Evolutionary conservation across 768 basidiomycete species (phyloP).

Genomic region (Pleurotus giganteus): DNA sequence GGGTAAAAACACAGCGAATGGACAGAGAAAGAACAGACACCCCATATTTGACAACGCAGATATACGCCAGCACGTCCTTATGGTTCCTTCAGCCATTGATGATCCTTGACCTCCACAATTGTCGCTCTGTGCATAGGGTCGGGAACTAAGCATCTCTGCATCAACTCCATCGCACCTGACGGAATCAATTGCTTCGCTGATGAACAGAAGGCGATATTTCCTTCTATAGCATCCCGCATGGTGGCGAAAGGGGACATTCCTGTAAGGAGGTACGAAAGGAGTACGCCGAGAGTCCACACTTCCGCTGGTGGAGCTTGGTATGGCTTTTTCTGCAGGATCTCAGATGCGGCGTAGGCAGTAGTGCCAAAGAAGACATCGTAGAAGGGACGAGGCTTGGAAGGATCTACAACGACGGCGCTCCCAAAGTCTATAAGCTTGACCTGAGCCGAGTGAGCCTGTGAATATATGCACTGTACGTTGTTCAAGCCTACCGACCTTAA

Average conservation of each 20-base stretch:
- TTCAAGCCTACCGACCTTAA: slow-evolving; percentile 53
- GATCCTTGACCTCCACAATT: slow-evolving; percentile 76
- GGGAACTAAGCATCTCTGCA: slow-evolving; percentile 79
- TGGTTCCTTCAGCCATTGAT: slow-evolving; percentile 67
- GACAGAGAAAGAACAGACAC: slow-evolving; percentile 1
- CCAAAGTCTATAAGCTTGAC: slow-evolving; percentile 98
- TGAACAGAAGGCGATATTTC: slow-evolving; percentile 54
- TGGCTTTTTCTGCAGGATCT: slow-evolving; percentile 82
- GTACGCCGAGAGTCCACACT: slow-evolving; percentile 93
- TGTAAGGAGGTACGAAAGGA: slow-evolving; percentile 92
- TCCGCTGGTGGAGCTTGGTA: slow-evolving; percentile 95
- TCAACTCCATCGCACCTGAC: slow-evolving; percentile 53
- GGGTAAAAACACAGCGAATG: neutral
- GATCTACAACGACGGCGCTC: slow-evolving; percentile 76
- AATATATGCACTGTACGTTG: neutral
- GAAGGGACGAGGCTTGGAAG: slow-evolving; percentile 55
- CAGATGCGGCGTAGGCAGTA: slow-evolving; percentile 93
- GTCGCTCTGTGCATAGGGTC: slow-evolving; percentile 79
- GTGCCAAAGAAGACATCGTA: slow-evolving; percentile 89
- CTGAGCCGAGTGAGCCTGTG: slow-evolving; percentile 34
- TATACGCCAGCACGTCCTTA: slow-evolving; percentile 8
- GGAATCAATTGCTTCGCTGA: slow-evolving; percentile 37
- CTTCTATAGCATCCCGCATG: slow-evolving; percentile 73
- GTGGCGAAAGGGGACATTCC: slow-evolving; percentile 93
- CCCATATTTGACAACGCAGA: slow-evolving; percentile 1